Evolutionary conservation across 164 flowering plant species (phyloP), one percentile per base, ranked within the genome.

Genomic region (Brasenia schreberi): DNA sequence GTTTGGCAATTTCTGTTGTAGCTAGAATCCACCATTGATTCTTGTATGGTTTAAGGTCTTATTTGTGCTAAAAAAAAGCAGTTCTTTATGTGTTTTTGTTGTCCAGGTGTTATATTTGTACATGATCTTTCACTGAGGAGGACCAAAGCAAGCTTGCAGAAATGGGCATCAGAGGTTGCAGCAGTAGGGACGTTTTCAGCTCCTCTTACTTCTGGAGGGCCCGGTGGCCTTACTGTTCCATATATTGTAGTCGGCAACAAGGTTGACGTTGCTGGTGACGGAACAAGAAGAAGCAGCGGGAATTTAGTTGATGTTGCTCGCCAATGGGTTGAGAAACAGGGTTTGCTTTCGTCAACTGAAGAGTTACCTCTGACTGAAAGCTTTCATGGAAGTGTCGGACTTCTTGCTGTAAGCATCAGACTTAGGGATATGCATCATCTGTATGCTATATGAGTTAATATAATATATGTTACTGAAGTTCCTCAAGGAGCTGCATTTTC

Each of bases 251-350:
- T 94, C 65, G 90, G 97, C 64, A 94, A 94, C 81, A 94, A 91
- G 80, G 96, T 86, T 67, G 99, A 94, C 81, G 68, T 89, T 69
- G 90, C 88, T 64, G 80, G 92, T 65, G 96, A 87, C 52, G 86
- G 96, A 62, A 77, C 77, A 23, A 77, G 81, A 73, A 89, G 87
- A 58, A 94, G 99, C 77, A 88, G 94, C 80, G 96, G 97, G 43
- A 91, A 91, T 78, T 91, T 94, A 66, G 96, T 94, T 72, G 99
- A 91, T 77, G 87, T 64, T 42, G 99, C 99, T 74, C 89, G 96
- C 9, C 93, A 87, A 63, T 94, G 99, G 99, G 96, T 88, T 72
- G 99, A 91, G 81, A 94, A 89, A 80, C 93, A 94, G 75, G 99
- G 99, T 53, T 78, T 94, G 75, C 92, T 94, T 80, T 83, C 96